A percentile compares a stretch with the other conserved stretches of the same genome.
Evolutionary conservation across 2,329 filamentous ascomycete genomes (phyloP).

Genomic region (Beauveria varroae): DNA sequence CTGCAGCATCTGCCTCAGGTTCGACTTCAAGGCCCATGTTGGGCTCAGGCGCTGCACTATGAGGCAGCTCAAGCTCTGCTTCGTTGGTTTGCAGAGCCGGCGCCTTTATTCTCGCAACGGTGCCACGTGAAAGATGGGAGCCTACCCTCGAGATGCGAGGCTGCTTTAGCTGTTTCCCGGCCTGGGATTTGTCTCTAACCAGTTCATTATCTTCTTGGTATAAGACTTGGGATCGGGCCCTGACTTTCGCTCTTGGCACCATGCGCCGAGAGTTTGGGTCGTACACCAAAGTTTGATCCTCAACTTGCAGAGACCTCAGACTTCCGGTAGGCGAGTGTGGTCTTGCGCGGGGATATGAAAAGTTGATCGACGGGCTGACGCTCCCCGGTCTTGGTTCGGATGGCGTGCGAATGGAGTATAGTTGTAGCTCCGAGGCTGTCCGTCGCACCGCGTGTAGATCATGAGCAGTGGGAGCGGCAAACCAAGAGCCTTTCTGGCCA

Average conservation of each 20-base stretch:
- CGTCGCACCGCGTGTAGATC: slow-evolving; percentile 38
- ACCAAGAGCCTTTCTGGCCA: slow-evolving; percentile 39
- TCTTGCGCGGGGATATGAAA: slow-evolving; percentile 47
- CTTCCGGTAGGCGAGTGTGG: slow-evolving; percentile 27
- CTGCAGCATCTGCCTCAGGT: background rate
- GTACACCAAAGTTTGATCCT: slow-evolving; percentile 45
- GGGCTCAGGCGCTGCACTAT: background rate
- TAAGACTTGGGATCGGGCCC: slow-evolving; percentile 35
- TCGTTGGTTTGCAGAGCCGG: slow-evolving; percentile 32
- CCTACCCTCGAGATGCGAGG: slow-evolving; percentile 31
- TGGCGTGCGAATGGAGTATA: slow-evolving; percentile 19
- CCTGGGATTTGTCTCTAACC: background rate
- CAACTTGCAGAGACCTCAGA: slow-evolving; percentile 9
- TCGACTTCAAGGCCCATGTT: background rate
- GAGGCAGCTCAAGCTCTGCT: slow-evolving; percentile 13
- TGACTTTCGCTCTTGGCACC: slow-evolving; percentile 39
- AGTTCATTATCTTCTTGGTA: slow-evolving; percentile 19
- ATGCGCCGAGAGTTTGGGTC: slow-evolving; percentile 60
- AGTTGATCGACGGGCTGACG: slow-evolving; percentile 49
- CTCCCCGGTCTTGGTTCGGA: slow-evolving; percentile 33
- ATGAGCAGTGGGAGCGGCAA: slow-evolving; percentile 36
- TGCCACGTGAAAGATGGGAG: slow-evolving; percentile 43
- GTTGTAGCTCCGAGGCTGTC: slow-evolving; percentile 34
- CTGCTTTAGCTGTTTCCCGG: slow-evolving; percentile 30
- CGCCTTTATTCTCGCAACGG: slow-evolving; percentile 43